These are phyloP conservation scores for Talaromyces wortmannii DNA, from an alignment of 495 filamentous ascomycete genomes.

Conservation along the genomic window DNA sequence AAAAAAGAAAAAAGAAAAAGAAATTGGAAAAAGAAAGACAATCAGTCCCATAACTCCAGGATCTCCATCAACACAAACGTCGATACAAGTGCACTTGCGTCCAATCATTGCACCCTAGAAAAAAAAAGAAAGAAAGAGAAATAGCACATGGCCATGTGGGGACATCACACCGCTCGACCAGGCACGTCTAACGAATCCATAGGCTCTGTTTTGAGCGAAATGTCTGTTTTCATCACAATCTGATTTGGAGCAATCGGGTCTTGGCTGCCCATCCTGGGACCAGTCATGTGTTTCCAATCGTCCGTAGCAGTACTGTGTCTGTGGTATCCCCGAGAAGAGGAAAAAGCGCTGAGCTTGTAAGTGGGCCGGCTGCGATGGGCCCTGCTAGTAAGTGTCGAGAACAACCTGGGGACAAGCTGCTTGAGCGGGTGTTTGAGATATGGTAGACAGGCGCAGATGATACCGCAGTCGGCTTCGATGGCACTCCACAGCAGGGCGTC, in stretches of 20 bases:
- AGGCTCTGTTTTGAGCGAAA: slow-evolving; percentile 4
- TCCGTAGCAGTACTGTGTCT: neutral
- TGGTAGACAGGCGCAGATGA: slow-evolving; percentile 17
- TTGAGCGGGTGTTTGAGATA: slow-evolving; percentile 27
- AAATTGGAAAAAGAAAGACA: neutral
- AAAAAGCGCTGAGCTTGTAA: slow-evolving; percentile 6
- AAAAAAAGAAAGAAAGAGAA: neutral
- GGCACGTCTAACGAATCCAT: neutral
- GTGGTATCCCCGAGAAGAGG: neutral
- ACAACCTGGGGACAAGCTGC: slow-evolving; percentile 18
- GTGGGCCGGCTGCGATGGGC: slow-evolving; percentile 5
- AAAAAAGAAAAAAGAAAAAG: neutral
- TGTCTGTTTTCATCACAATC: slow-evolving; percentile 12
- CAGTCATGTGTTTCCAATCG: slow-evolving; percentile 4
- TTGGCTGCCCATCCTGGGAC: slow-evolving; percentile 8
- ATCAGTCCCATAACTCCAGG: neutral
- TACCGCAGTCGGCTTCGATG: slow-evolving; percentile 16
- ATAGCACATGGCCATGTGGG: neutral
- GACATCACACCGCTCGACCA: neutral
- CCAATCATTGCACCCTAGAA: neutral
- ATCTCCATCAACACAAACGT: neutral
- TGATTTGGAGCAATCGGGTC: slow-evolving; percentile 9
- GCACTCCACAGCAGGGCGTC: slow-evolving; percentile 18
- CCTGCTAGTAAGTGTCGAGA: slow-evolving; percentile 4
- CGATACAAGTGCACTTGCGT: neutral